Base-by-base conservation (phyloP, 78 protist genomes). In the Dictyostelium brefeldianum region DNA sequence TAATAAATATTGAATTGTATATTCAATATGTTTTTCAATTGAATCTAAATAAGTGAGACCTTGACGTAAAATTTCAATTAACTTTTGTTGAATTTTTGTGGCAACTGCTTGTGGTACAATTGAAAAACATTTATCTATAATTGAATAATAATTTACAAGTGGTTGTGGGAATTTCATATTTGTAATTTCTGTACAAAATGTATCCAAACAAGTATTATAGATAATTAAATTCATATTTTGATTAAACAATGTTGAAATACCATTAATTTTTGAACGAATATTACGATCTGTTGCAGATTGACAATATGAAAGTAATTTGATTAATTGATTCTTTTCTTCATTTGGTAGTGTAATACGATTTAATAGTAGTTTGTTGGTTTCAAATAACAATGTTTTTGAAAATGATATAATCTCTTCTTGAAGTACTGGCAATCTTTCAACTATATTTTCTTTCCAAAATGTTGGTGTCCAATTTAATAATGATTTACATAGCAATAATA, bases 1-100 rank as follows among this genome's bases (percentile, higher is more conserved):
- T 46, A 87, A 50, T 7, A 87, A 73, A 77, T 87, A 87, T 20
- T 87, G 93, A 27, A 87, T 87, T 3, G 93, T 87, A 51, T 87
- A 81, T 65, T 87, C 84, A 14, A 87, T n/a, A 65, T 87, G 93
- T 78, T 87, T 87, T 46, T 87, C 93, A 47, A 77, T 77, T 10
- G 84, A 27, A 48, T 87, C 93, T 5, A 87, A 22, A 51, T 47
- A 87, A 50, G 84, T 18, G 4, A 87, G n/a, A 29, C 78, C 84
- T 36, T 50, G 48, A 25, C 79, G 67, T 14, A 77, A 12, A 12
- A 87, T 77, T 51, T 87, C 93, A 29, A 87, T 25, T 11, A 87
- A 31, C n/a, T 77, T 74, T 18, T 74, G 83, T 56, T 87, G 93
- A 10, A 87, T 87, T 50, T 51, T 74, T 1, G 93, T 57, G 0